Base-by-base conservation (phyloP, 2,329 filamentous ascomycete genomes). In the Hypoxylon sp. region DNA sequence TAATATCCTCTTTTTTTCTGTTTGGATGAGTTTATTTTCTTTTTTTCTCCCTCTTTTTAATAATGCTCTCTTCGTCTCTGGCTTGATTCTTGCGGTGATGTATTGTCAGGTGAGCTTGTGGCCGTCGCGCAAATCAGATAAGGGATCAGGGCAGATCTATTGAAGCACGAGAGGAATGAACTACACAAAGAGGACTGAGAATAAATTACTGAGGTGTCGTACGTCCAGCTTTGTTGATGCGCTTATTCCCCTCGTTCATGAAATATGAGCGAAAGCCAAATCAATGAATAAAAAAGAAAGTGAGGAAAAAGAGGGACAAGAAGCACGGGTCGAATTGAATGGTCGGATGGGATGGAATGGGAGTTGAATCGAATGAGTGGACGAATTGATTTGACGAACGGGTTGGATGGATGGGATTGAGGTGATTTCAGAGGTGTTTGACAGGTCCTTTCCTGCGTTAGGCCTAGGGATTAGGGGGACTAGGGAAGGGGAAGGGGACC, bases 361-460 rank as follows among this genome's bases (percentile, higher is more conserved):
- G 38, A 16, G 25, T 19, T 56, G 21, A 25, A 25, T 57, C 50
- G 59, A 57, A 58, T 57, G 55, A 58, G 54, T 62, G 55, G 55
- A 60, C 54, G 58, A 57, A 60, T 55, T 51, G 57, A 49, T 46
- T n/a, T n/a, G n/a, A n/a, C n/a, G n/a, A n/a, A n/a, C n/a, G n/a
- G 51, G 49, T 49, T 46, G 47, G 49, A 49, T 52, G 50, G 51
- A 57, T 57, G 51, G 51, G 49, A 45, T n/a, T 51, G 51, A 52
- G 54, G 45, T 51, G 48, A 58, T 56, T 56, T 58, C 51, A 54
- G 46, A 59, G 53, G 49, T 42, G 54, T 60, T 56, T 55, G 55
- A 56, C 51, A 55, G 55, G 47, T 51, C 44, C 36, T 50, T 42
- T 42, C 47, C 26, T 31, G 44, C 55, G 35, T 44, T 53, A 53